Evolutionary conservation across 1,284 basidiomycete species (phyloP), one percentile per base, ranked within the genome.

Genomic region (Phenoliferia sp.): DNA sequence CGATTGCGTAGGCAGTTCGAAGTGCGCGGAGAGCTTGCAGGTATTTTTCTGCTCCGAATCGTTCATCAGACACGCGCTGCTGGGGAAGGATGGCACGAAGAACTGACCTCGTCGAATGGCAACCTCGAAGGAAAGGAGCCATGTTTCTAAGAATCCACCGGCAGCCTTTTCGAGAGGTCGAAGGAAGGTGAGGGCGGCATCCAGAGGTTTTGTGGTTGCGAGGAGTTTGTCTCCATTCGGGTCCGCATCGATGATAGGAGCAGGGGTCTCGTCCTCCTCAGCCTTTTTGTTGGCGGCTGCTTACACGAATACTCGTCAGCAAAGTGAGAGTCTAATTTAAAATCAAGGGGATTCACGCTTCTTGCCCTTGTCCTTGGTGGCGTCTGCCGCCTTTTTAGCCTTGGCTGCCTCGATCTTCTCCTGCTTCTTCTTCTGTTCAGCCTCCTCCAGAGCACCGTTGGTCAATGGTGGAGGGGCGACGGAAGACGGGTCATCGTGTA

Each of bases 91-190:
- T 52, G n/a, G 16, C 54, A 33, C 32, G 39, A 32, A 34, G 48
- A 56, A 29, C 39, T 22, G 17, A 82, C 90, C 85, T 77, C 88
- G 83, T 62, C 92, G 83, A 28, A 90, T 79, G 31, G 89, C 87
- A 32, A 98, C 87, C 76, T 97, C 92, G 76, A 91, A 96, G 2
- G 84, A 83, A 0, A 84, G 83, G 55, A 87, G 78, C 89, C 92
- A 94, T 6, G 87, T 86, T 50, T 90, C 87, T 10, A 90, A 78
- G 61, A 86, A 82, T 1, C 82, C 77, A 19, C 80, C 78, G 1
- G 83, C 84, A 34, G 87, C 80, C 3, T 80, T 81, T 26, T 84
- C 82, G 16, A 98, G 79, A 2, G 89, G 88, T n/a, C 82, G 80
- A 34, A 97, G 80, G 32, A 90, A 79, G 76, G 88, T 90, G 63